Evolutionary conservation across 164 flowering plant species (phyloP).

Genomic region (Santalum album): DNA sequence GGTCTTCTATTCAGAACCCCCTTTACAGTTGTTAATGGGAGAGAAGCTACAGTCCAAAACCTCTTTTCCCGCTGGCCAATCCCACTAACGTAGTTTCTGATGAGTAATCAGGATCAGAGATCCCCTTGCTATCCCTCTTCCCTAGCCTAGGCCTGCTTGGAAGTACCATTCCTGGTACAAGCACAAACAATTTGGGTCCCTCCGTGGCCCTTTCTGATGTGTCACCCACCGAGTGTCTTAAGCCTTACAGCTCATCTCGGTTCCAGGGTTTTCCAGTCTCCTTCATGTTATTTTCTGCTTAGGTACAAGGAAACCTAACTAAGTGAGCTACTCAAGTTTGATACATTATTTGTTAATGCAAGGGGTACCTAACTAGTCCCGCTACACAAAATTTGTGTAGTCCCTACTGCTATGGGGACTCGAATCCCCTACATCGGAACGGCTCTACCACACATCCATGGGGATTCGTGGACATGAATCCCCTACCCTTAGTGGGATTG

Average conservation of each 20-base stretch:
- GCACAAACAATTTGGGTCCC: slow-evolving; percentile 12
- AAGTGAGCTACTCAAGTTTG: too few species aligned
- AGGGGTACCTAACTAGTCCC: too few species aligned
- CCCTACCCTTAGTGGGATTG: too few species aligned
- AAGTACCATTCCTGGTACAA: slow-evolving; percentile 15
- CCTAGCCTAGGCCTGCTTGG: slow-evolving; percentile 8
- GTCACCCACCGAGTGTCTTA: slow-evolving; percentile 35
- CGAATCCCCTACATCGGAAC: too few species aligned
- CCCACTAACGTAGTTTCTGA: slow-evolving; percentile 1
- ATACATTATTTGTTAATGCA: too few species aligned
- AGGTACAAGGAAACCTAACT: too few species aligned
- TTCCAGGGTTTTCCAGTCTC: too few species aligned
- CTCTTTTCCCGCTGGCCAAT: slow-evolving; percentile 9
- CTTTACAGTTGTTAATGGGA: background rate
- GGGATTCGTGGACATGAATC: too few species aligned
- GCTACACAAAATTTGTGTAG: too few species aligned
- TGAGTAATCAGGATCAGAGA: background rate
- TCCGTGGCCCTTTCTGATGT: slow-evolving; percentile 25
- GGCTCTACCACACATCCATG: too few species aligned
- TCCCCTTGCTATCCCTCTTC: background rate
- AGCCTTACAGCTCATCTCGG: slow-evolving; percentile 33
- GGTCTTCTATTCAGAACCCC: background rate
- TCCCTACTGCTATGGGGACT: too few species aligned
- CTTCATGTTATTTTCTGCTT: too few species aligned
- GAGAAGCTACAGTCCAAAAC: background rate